These are phyloP conservation scores for Neofusicoccum kwambonambiense DNA, from an alignment of 2,329 filamentous ascomycete species.

Conservation along the genomic window DNA sequence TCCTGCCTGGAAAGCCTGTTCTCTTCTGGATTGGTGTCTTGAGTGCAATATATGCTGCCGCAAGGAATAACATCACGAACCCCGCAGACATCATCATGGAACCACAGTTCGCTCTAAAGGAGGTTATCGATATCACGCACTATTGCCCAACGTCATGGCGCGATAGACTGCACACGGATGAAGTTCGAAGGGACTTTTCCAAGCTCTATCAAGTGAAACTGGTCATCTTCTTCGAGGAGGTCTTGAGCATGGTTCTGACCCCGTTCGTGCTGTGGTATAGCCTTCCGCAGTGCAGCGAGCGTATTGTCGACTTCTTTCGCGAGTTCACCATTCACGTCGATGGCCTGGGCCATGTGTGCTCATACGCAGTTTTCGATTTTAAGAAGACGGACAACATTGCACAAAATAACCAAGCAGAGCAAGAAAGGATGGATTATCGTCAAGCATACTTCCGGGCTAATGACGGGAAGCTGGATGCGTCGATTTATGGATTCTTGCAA, in stretches of 20 bases:
- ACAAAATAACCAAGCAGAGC: conserved; percentile 37
- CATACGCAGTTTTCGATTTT: conserved; percentile 96
- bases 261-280: conserved; percentile 86
- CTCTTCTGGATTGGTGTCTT: conserved; percentile 88
- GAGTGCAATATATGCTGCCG: conserved; percentile 77
- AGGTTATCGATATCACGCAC: conserved; percentile 89
- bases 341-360: conserved; percentile 92
- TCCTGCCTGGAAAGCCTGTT: conserved; percentile 82
- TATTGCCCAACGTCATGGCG: conserved; percentile 90
- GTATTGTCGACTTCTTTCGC: conserved; percentile 95
- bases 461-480: conserved; percentile 97
- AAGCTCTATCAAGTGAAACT: conserved; percentile 89
- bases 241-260: conserved; percentile 87
- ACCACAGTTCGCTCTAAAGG: conserved; percentile 81
- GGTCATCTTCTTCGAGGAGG: conserved; percentile 87
- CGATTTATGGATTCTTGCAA: conserved; percentile 91
- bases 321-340: conserved; percentile 98
- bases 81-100: conserved; percentile 86
- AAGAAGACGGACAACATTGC: conserved; percentile 68
- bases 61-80: conserved; percentile 76
- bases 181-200: conserved; percentile 88
- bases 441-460: conserved; percentile 94
- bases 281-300: conserved; percentile 83
- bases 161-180: conserved; percentile 84
- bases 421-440: conserved; percentile 67